A percentile compares a stretch with the other conserved stretches of the same genome.
Evolutionary conservation across 345 rosid species (phyloP).

Genomic region (Corymbia maculata): DNA sequence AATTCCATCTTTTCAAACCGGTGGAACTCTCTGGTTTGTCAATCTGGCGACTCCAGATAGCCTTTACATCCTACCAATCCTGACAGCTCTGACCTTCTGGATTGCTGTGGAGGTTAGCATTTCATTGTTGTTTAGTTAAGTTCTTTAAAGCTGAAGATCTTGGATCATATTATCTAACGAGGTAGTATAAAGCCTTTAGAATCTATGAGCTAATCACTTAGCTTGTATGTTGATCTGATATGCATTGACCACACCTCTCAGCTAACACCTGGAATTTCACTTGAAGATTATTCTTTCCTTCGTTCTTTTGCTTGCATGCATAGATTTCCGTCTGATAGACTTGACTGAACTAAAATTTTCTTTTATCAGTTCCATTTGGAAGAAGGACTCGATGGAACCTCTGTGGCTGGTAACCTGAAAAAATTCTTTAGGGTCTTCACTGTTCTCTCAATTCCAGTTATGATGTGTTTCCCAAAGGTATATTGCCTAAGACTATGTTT

Average conservation of each 20-base stretch:
- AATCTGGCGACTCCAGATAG: constrained; percentile 57
- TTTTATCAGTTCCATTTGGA: constrained; percentile 34
- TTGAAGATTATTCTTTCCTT: background rate
- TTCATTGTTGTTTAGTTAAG: background rate
- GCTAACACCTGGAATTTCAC: background rate
- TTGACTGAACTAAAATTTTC: background rate
- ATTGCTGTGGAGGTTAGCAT: constrained; percentile 50
- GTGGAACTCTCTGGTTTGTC: constrained; percentile 61
- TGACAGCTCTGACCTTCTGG: constrained; percentile 44
- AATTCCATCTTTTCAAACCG: constrained; percentile 57
- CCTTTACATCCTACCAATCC: constrained; percentile 43
- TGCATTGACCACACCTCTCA: background rate
- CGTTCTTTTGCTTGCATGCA: background rate
- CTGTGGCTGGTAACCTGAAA: constrained; percentile 52
- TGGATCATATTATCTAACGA: background rate
- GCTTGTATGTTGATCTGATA: background rate
- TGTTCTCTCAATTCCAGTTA: constrained; percentile 37
- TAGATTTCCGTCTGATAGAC: background rate
- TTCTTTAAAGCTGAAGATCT: background rate
- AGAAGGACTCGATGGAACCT: constrained; percentile 58
- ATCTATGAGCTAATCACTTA: background rate
- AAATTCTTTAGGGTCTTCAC: constrained; percentile 44
- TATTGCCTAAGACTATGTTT: background rate
- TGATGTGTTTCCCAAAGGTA: constrained; percentile 40
- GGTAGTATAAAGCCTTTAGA: background rate